phyloP scores from a whole-genome alignment of 164 flowering plant species.

The Taxillus chinensis region DNA sequence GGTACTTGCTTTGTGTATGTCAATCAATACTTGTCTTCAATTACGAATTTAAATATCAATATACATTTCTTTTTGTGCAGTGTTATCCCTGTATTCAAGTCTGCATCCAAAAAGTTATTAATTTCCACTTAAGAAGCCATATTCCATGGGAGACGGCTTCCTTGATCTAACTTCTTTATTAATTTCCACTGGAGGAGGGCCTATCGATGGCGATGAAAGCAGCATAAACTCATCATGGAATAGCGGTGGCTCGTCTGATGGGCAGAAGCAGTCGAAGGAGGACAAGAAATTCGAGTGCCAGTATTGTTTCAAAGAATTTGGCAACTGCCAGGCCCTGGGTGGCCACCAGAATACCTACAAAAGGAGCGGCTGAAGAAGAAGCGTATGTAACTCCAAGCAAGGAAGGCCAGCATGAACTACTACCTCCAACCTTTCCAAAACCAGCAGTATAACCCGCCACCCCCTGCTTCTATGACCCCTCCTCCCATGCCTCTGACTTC shows the following conservation, averaged over 20 bases:
- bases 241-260: constrained; percentile 10
- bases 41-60: background rate
- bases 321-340: constrained; percentile 86
- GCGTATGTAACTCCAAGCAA: constrained; percentile 73
- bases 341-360: constrained; percentile 99
- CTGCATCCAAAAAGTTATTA: constrained; percentile 74
- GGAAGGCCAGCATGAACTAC: constrained; percentile 45
- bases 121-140: background rate
- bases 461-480: constrained; percentile 35
- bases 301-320: constrained; percentile 69
- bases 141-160: constrained; percentile 18
- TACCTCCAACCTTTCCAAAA: constrained; percentile 52
- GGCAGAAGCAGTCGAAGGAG: constrained; percentile 14
- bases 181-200: constrained; percentile 9
- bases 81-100: constrained; percentile 79
- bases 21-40: too few species aligned
- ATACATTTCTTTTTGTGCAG: constrained; percentile 24
- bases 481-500: constrained; percentile 23
- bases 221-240: constrained; percentile 50
- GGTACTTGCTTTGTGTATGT: constrained; percentile 25
- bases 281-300: constrained; percentile 72
- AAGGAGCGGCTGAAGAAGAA: constrained; percentile 88
- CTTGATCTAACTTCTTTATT: constrained; percentile 22
- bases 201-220: constrained; percentile 42
- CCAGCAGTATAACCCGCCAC: constrained; percentile 13